These are phyloP conservation scores for Backusella tarrabulga DNA, from an alignment of 192 early-diverging fungal species.

Conservation along the genomic window DNA sequence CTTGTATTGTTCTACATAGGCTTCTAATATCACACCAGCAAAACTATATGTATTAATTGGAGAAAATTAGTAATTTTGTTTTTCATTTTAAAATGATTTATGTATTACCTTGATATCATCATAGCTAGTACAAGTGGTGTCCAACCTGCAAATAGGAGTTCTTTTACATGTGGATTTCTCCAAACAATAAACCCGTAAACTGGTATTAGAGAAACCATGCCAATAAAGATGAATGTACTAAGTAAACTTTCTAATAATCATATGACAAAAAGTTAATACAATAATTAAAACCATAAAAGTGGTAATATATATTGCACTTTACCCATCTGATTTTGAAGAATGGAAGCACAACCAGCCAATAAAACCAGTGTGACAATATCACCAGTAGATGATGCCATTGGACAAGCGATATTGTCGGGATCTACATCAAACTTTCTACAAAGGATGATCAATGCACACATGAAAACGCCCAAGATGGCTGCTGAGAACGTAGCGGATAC, in stretches of 20 bases:
- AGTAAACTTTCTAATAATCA: conserved; percentile 33
- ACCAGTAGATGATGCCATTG: conserved; percentile 66
- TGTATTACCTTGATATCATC: conserved; percentile 56
- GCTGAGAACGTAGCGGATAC: conserved; percentile 65
- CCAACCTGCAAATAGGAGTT: conserved; percentile 69
- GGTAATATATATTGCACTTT: conserved; percentile 16
- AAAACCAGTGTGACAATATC: conserved; percentile 68
- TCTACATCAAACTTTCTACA: conserved; percentile 65
- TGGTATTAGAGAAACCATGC: conserved; percentile 38
- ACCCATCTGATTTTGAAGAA: conserved; percentile 49
- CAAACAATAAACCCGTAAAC: conserved; percentile 49
- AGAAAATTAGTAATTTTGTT: not conserved
- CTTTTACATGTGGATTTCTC: conserved; percentile 56
- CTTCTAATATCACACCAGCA: conserved; percentile 63
- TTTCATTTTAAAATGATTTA: not conserved
- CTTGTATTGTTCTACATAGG: conserved; percentile 57
- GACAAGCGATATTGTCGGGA: conserved; percentile 74
- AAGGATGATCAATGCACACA: conserved; percentile 62
- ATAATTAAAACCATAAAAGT: no score
- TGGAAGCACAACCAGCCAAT: conserved; percentile 47
- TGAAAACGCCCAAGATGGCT: conserved; percentile 66
- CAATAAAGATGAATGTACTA: conserved; percentile 41
- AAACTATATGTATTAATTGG: conserved; percentile 32
- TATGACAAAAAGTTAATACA: not conserved
- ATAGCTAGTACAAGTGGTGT: conserved; percentile 71